phyloP scores from a whole-genome alignment of 306 rosid species.

The Prunus campanulata region DNA sequence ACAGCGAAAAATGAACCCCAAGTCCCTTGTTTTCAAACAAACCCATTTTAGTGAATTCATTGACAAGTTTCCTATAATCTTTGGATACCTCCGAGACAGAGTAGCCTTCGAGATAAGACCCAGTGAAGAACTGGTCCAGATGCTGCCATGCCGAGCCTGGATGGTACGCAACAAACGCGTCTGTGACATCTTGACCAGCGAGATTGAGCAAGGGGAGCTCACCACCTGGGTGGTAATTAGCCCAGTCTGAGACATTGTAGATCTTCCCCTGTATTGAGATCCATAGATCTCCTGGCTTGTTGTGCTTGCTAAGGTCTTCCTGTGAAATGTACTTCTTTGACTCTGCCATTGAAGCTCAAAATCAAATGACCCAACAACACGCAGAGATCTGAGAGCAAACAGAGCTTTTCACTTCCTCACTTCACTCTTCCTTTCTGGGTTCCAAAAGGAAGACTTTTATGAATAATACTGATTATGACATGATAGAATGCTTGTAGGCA shows the following conservation, averaged over 20 bases:
- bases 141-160: conserved; percentile 62
- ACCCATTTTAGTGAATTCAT: conserved; percentile 53
- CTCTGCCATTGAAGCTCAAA: conserved; percentile 23
- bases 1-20: conserved; percentile 25
- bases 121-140: conserved; percentile 61
- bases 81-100: conserved; percentile 60
- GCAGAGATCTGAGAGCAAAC: conserved; percentile 11
- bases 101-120: conserved; percentile 45
- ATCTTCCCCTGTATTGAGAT: conserved; percentile 70
- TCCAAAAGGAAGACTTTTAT: conserved; percentile 3
- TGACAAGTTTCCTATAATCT: conserved; percentile 57
- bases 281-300: conserved; percentile 57
- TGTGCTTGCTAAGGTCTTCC: conserved; percentile 51
- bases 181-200: conserved; percentile 75
- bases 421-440: conserved; percentile 6
- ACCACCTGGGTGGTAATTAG: conserved; percentile 65
- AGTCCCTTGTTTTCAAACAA: conserved; percentile 66
- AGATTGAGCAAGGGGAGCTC: conserved; percentile 48
- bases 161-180: conserved; percentile 74
- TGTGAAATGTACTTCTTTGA: conserved; percentile 40
- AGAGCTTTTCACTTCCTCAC: not conserved
- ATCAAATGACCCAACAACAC: not conserved
- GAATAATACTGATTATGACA: not conserved
- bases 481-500: not conserved
- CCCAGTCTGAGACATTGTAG: conserved; percentile 65